A percentile compares a stretch with the other conserved stretches of the same genome.
phyloP scores from a whole-genome alignment of 495 filamentous ascomycete species.

The Penicillium mononematosum region DNA sequence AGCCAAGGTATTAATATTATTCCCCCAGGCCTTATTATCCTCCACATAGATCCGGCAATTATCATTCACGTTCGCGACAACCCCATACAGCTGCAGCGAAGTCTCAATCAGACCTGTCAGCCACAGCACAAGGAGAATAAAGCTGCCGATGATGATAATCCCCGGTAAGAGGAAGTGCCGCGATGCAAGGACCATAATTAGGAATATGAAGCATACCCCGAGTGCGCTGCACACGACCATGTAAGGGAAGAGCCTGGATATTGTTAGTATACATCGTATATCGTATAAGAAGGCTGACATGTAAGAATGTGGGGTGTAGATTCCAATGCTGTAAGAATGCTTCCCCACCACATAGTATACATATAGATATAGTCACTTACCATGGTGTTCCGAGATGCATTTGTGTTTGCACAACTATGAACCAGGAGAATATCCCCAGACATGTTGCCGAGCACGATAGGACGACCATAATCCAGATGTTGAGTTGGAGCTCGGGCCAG shows the following conservation, averaged over 20 bases:
- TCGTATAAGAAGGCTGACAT: neutral
- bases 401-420: conserved; percentile 75
- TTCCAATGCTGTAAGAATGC: neutral
- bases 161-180: conserved; percentile 81
- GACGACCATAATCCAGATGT: conserved; percentile 89
- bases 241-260: conserved; percentile 86
- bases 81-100: conserved; percentile 83
- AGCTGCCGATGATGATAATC: conserved; percentile 85
- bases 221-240: conserved; percentile 72
- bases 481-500: conserved; percentile 92
- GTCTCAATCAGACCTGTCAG: conserved; percentile 90
- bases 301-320: neutral
- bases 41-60: conserved; percentile 77
- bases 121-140: conserved; percentile 93
- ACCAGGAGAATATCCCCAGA: conserved; percentile 82
- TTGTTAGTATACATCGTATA: conserved; percentile 11
- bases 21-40: conserved; percentile 53
- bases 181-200: conserved; percentile 69
- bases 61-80: conserved; percentile 67
- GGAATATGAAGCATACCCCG: conserved; percentile 68
- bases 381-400: conserved; percentile 75
- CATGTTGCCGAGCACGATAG: conserved; percentile 73
- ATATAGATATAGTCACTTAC: conserved; percentile 48
- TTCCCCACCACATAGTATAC: neutral
- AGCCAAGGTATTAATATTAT: conserved; percentile 70